Percentiles rank a stretch among this genome's conserved stretches.
Evolutionary conservation across 495 filamentous ascomycete genomes (phyloP).

Genomic region (Hyaloscypha hepaticicola): DNA sequence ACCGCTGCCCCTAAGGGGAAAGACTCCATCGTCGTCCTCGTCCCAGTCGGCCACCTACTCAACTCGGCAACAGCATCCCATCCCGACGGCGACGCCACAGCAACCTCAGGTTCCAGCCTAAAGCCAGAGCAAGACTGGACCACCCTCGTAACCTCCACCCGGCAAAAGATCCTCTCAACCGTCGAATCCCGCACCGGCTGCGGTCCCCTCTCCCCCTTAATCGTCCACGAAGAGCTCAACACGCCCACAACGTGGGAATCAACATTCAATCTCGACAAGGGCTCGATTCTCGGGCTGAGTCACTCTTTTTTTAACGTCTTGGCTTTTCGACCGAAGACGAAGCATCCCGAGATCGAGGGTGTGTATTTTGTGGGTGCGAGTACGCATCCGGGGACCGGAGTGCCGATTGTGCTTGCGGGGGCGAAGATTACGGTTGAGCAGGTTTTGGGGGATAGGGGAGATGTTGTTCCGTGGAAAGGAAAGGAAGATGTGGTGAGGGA

Average conservation of each 20-base stretch:
- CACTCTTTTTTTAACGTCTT: conserved; percentile 74
- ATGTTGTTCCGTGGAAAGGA: conserved; percentile 42
- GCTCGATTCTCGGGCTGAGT: conserved; percentile 64
- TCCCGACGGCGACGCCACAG: conserved; percentile 29
- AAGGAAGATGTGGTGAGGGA: conserved; percentile 20
- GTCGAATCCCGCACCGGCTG: conserved; percentile 55
- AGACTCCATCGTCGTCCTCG: conserved; percentile 63
- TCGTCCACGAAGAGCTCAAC: conserved; percentile 60
- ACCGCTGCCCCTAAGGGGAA: conserved; percentile 60
- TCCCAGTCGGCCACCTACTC: conserved; percentile 62
- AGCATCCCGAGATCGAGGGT: conserved; percentile 44
- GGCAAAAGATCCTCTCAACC: conserved; percentile 52
- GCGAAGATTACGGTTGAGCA: conserved; percentile 59
- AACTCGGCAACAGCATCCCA: conserved; percentile 15
- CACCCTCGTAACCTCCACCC: conserved; percentile 48
- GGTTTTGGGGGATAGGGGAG: conserved; percentile 44
- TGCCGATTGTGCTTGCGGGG: conserved; percentile 66
- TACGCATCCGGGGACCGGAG: conserved; percentile 71
- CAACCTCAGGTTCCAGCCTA: conserved; percentile 35
- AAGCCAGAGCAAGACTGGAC: conserved; percentile 55
- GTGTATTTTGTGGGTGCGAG: conserved; percentile 66
- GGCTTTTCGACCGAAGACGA: conserved; percentile 59
- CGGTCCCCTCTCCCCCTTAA: conserved; percentile 39
- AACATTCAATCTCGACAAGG: conserved; percentile 68
- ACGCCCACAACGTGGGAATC: conserved; percentile 59